Conservation (phyloP, 1,284 basidiomycete genomes). For the Cryptococcus sp. region DNA sequence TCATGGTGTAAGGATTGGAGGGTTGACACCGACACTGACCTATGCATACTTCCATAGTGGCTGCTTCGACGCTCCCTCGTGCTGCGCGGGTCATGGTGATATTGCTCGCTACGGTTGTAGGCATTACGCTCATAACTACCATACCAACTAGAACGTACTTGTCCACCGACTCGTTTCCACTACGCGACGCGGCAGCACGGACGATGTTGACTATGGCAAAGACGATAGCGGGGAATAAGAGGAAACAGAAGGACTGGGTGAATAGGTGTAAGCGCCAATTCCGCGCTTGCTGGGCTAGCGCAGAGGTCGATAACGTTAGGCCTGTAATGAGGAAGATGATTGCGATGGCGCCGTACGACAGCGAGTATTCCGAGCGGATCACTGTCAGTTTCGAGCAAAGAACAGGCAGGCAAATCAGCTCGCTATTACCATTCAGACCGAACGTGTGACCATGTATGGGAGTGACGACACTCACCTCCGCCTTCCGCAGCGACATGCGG, state of each 20-base stretch:
- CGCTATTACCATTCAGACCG: background rate
- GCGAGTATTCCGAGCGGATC: constrained; percentile 28
- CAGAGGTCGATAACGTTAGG: constrained; percentile 32
- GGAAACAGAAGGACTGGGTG: constrained; percentile 38
- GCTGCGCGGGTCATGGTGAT: constrained; percentile 46
- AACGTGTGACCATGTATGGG: background rate
- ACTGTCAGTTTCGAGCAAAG: constrained; percentile 11
- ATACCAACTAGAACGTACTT: constrained; percentile 39
- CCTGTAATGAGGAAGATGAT: constrained; percentile 49
- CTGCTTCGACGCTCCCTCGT: constrained; percentile 37
- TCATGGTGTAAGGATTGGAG: too few relatives aligned
- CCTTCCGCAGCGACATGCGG: constrained; percentile 28
- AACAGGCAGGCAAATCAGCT: background rate
- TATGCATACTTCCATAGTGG: constrained; percentile 40
- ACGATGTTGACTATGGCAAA: constrained; percentile 37
- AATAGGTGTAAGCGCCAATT: constrained; percentile 42
- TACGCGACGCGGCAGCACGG: constrained; percentile 15
- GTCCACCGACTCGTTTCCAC: constrained; percentile 30
- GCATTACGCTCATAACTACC: constrained; percentile 37
- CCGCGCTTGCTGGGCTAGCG: constrained; percentile 25
- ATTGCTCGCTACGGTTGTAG: constrained; percentile 41
- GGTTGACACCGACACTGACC: constrained; percentile 20
- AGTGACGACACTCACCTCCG: constrained; percentile 20
- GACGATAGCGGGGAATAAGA: constrained; percentile 41
- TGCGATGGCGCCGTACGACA: constrained; percentile 39